Conservation (phyloP, 345 rosid genomes). For the Eucalyptus cloeziana region DNA sequence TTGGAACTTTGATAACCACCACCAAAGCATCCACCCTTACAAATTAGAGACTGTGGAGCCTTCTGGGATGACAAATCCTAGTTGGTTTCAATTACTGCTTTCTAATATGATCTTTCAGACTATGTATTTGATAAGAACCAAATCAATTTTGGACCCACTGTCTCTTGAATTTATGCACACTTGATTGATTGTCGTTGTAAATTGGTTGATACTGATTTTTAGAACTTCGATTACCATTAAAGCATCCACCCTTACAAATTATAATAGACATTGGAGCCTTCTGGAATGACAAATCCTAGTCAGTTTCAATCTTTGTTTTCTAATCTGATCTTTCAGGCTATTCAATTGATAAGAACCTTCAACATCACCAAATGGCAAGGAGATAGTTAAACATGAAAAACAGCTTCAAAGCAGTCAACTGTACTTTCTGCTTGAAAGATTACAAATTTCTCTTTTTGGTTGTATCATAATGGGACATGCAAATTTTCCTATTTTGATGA, state of each 20-base stretch:
- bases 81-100: neutral
- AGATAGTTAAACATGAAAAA: neutral
- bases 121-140: neutral
- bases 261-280: neutral
- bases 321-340: neutral
- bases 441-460: neutral
- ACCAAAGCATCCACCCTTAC: neutral
- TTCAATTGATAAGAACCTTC: neutral
- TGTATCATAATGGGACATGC: neutral
- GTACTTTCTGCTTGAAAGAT: neutral
- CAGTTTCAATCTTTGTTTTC: neutral
- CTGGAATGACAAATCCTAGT: neutral
- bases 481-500: neutral
- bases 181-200: neutral
- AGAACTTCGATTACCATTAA: neutral
- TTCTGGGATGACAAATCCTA: neutral
- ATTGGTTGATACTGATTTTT: neutral
- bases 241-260: neutral
- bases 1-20: neutral
- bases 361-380: neutral
- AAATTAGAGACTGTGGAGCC: neutral
- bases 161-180: neutral
- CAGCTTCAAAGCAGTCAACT: neutral
- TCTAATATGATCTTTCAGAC: neutral
- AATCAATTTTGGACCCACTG: neutral